Conservation (phyloP, 208 protist species). For the Angomonas deanei region DNA sequence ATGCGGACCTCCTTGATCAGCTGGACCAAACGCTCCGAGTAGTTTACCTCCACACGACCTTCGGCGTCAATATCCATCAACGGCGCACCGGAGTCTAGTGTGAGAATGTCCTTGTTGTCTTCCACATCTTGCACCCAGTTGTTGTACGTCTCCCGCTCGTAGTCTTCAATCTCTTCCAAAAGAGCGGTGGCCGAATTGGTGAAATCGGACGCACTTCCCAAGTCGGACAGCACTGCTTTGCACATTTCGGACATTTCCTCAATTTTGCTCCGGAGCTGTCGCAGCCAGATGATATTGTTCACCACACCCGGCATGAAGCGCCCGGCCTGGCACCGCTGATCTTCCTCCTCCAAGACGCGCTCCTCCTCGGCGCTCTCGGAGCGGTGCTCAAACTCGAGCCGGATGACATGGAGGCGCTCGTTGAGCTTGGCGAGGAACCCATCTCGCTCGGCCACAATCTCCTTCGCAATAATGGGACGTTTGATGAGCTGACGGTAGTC, state of each 20-base stretch:
- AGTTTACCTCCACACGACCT: constrained; percentile 86
- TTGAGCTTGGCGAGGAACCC: constrained; percentile 83
- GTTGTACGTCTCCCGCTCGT: constrained; percentile 78
- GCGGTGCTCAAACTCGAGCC: constrained; percentile 84
- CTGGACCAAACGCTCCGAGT: constrained; percentile 83
- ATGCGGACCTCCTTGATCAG: constrained; percentile 87
- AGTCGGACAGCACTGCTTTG: constrained; percentile 66
- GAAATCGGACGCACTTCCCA: constrained; percentile 63
- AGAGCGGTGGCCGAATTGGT: constrained; percentile 42
- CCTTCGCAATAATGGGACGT: constrained; percentile 78
- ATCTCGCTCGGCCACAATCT: constrained; percentile 83
- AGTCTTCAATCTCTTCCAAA: constrained; percentile 81
- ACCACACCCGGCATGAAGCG: constrained; percentile 89
- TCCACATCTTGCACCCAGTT: constrained; percentile 77
- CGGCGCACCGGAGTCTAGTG: constrained; percentile 72
- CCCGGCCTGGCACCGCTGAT: constrained; percentile 80
- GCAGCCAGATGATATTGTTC: constrained; percentile 90
- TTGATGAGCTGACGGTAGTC: constrained; percentile 80
- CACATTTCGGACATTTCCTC: constrained; percentile 81
- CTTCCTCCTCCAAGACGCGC: constrained; percentile 72
- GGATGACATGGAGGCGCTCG: constrained; percentile 77
- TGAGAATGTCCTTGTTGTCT: constrained; percentile 58
- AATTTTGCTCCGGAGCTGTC: constrained; percentile 69
- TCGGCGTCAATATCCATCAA: constrained; percentile 82
- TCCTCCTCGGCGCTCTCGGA: constrained; percentile 71